Conservation (phyloP, 495 filamentous ascomycete species). For the Endocarpon pusillum region DNA sequence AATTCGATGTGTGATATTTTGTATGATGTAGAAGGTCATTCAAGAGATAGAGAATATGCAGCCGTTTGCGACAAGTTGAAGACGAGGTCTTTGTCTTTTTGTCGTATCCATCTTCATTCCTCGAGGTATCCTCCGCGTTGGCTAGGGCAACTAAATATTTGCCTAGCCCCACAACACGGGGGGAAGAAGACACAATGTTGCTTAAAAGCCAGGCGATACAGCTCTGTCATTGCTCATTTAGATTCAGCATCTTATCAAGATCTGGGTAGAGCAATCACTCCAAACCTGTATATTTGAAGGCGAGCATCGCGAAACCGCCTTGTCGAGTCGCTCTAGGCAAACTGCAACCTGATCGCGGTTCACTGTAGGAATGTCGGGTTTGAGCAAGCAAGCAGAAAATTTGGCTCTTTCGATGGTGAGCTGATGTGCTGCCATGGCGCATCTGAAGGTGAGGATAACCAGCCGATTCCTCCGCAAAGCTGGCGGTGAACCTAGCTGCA, state of each 20-base stretch:
- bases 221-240: conserved; percentile 57
- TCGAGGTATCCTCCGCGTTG: conserved; percentile 25
- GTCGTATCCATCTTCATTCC: conserved; percentile 3
- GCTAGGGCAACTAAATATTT: conserved; percentile 63
- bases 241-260: conserved; percentile 32
- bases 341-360: conserved; percentile 52
- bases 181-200: conserved; percentile 49
- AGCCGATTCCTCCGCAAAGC: no score
- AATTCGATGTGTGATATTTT: conserved; percentile 36
- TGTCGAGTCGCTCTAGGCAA: conserved; percentile 52
- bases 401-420: conserved; percentile 70
- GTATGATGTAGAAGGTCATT: conserved; percentile 73
- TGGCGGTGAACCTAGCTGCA: no score
- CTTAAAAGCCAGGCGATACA: conserved; percentile 74
- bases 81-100: conserved; percentile 11
- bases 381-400: conserved; percentile 56
- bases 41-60: conserved; percentile 69
- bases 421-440: conserved; percentile 61
- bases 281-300: conserved; percentile 90
- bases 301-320: conserved; percentile 57
- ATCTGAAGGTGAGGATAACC: no score
- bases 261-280: conserved; percentile 23
- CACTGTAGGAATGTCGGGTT: conserved; percentile 56
- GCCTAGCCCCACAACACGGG: conserved; percentile 46
- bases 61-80: conserved; percentile 48